Evolutionary conservation across 441 rosid genomes (phyloP).

Genomic region (Adansonia grandidieri): DNA sequence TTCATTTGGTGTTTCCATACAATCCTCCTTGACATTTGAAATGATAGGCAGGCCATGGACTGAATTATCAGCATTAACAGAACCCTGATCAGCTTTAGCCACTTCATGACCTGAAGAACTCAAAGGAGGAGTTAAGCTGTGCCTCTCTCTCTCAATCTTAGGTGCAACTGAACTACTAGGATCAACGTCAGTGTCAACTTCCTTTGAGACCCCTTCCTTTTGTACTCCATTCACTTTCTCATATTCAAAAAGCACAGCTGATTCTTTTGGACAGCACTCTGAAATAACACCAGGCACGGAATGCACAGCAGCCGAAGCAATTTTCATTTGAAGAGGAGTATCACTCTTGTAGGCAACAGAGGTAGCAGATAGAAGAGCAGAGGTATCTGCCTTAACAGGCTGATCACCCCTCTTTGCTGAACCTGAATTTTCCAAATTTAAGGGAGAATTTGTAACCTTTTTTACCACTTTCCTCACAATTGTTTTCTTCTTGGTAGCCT

Average conservation of each 20-base stretch:
- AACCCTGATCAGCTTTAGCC: slow-evolving; percentile 37
- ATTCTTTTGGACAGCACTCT: slow-evolving; percentile 35
- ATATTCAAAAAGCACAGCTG: slow-evolving; percentile 25
- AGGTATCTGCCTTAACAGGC: slow-evolving; percentile 32
- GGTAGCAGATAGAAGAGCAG: slow-evolving; percentile 31
- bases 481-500: slow-evolving; percentile 64
- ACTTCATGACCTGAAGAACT: slow-evolving; percentile 40
- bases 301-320: slow-evolving; percentile 26
- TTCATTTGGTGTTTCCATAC: slow-evolving; percentile 31
- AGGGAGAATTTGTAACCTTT: slow-evolving; percentile 38
- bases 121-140: slow-evolving; percentile 32
- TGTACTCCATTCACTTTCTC: slow-evolving; percentile 31
- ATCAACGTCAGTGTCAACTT: slow-evolving; percentile 29
- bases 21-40: slow-evolving; percentile 35
- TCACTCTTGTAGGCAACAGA: slow-evolving; percentile 39
- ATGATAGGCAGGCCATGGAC: slow-evolving; percentile 25
- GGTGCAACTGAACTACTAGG: slow-evolving; percentile 25
- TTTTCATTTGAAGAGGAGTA: slow-evolving; percentile 22
- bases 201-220: slow-evolving; percentile 29
- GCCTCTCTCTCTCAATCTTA: slow-evolving; percentile 44
- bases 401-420: slow-evolving; percentile 29
- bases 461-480: slow-evolving; percentile 50
- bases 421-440: slow-evolving; percentile 35
- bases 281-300: slow-evolving; percentile 34
- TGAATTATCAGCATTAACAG: slow-evolving; percentile 32